Base-by-base conservation (phyloP, 2,329 filamentous ascomycete genomes). In the Paraconiothyrium brasiliense region DNA sequence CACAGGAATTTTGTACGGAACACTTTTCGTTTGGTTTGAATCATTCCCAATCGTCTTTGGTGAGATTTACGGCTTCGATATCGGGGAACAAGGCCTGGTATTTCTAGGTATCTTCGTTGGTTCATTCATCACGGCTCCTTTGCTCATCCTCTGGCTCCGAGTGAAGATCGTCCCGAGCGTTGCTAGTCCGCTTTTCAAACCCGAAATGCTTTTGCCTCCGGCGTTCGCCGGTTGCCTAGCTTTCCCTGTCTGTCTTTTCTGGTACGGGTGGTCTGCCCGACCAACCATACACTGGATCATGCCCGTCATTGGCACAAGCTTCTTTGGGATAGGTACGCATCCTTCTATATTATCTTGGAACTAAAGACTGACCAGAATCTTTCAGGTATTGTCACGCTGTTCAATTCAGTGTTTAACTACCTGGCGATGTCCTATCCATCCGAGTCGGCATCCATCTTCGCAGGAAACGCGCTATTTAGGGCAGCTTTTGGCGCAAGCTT, bases 331-430 rank as follows among this genome's bases (percentile, higher is more conserved):
- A 35, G 62, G 62, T 44, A 54, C 5, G 49, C 24, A 30, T 1
- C 13, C 27, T 11, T 9, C 6, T 35, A 20, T 22, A 4, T 8
- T 3, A 20, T 22, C 6, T 14, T 20, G 3, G 16, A 5, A 10
- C 10, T n/a, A 47, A 14, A 7, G 7, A 47, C 24, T 47, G 3
- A 47, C 44, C 44, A 11, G 24, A 4, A 35, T 32, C 14, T 54
- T 39, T 14, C 20, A 52, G 49, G 54, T 41, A 59, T 64, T 1
- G 52, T 82, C 62, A 66, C 82, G 9, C 73, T 84, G 20, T 83
- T 83, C 70, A 82, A 82, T 54, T 72, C 71, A 1, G 77, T 83
- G 1, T 74, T 84, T 35, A 83, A 77, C 64, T 81, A 81, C 60
- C 69, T 78, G 0, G 71, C 72, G 7, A 74, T 79, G 48, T 71